These are phyloP conservation scores for Venturia carpophila DNA, from an alignment of 2,329 filamentous ascomycete species.

Conservation along the genomic window DNA sequence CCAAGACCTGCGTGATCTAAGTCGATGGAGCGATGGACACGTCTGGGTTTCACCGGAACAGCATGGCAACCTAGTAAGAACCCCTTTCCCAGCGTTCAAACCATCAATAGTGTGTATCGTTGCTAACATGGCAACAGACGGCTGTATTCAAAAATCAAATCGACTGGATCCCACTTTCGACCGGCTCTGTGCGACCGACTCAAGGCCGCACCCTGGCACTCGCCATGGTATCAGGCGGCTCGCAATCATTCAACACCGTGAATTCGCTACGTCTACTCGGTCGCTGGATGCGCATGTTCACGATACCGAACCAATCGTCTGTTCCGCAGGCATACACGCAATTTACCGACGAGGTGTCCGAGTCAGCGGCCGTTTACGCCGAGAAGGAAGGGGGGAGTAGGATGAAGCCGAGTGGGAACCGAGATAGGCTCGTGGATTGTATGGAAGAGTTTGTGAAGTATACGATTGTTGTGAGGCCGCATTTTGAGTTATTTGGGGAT, in stretches of 20 bases:
- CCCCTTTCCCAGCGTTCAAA: background rate
- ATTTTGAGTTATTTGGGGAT: conserved; percentile 54
- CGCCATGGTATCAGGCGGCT: conserved; percentile 56
- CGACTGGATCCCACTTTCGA: conserved; percentile 59
- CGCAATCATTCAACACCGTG: conserved; percentile 60
- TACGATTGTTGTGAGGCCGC: conserved; percentile 55
- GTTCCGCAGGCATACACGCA: conserved; percentile 57
- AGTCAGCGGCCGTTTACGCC: background rate
- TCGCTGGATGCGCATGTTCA: conserved; percentile 63
- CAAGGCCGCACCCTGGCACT: conserved; percentile 58
- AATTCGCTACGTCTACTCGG: conserved; percentile 58
- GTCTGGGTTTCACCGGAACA: conserved; percentile 60
- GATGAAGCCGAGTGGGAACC: conserved; percentile 48
- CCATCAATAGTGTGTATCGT: too few relatives aligned
- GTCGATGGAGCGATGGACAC: conserved; percentile 58
- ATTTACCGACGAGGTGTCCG: conserved; percentile 45
- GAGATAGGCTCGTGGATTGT: conserved; percentile 55
- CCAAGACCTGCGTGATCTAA: conserved; percentile 53
- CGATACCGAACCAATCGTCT: conserved; percentile 58
- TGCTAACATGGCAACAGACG: conserved; percentile 35
- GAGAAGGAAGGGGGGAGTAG: conserved; percentile 38
- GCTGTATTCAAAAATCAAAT: conserved; percentile 64
- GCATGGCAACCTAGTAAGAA: conserved; percentile 52
- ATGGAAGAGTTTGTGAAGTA: conserved; percentile 67
- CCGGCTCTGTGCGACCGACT: conserved; percentile 55